Evolutionary conservation across 805 yeast species (phyloP).

Genomic region (Wickerhamomyces pijperi): DNA sequence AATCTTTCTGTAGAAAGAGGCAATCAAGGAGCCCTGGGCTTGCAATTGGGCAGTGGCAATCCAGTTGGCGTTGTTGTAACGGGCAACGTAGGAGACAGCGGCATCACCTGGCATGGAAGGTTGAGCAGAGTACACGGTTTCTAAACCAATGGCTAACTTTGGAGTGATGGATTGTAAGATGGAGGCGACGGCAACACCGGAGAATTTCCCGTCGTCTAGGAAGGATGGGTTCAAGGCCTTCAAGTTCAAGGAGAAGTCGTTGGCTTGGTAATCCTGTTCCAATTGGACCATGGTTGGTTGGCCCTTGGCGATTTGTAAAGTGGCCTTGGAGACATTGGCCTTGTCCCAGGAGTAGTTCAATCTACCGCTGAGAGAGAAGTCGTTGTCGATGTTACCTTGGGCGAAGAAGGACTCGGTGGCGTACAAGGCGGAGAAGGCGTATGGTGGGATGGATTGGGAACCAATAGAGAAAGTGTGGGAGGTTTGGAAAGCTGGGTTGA

Average conservation of each 20-base stretch:
- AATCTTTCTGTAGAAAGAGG: constrained; percentile 90
- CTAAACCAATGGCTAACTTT: constrained; percentile 79
- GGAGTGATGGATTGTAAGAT: constrained; percentile 82
- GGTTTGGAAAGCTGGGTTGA: constrained; percentile 94
- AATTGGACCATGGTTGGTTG: constrained; percentile 92
- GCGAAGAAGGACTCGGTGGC: constrained; percentile 77
- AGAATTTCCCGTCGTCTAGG: constrained; percentile 53
- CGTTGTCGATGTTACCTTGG: constrained; percentile 90
- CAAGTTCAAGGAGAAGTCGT: constrained; percentile 79
- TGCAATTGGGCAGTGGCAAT: constrained; percentile 87
- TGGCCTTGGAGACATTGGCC: constrained; percentile 66
- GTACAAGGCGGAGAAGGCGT: constrained; percentile 81
- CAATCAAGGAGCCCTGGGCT: constrained; percentile 82
- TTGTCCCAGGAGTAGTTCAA: constrained; percentile 85
- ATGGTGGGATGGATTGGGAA: constrained; percentile 74
- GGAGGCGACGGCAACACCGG: constrained; percentile 90
- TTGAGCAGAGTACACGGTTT: constrained; percentile 76
- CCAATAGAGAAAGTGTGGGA: constrained; percentile 90
- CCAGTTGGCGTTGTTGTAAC: constrained; percentile 86
- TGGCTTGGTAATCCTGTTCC: constrained; percentile 91
- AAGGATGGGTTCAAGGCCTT: constrained; percentile 86
- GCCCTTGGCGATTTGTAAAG: constrained; percentile 76
- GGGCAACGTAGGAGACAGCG: constrained; percentile 79
- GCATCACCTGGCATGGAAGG: constrained; percentile 80
- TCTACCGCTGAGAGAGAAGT: constrained; percentile 76